Percentiles rank a stretch among this genome's conserved stretches.
Conservation (phyloP, 1,284 basidiomycete species). For the Cutaneotrichosporon spelunceum region DNA sequence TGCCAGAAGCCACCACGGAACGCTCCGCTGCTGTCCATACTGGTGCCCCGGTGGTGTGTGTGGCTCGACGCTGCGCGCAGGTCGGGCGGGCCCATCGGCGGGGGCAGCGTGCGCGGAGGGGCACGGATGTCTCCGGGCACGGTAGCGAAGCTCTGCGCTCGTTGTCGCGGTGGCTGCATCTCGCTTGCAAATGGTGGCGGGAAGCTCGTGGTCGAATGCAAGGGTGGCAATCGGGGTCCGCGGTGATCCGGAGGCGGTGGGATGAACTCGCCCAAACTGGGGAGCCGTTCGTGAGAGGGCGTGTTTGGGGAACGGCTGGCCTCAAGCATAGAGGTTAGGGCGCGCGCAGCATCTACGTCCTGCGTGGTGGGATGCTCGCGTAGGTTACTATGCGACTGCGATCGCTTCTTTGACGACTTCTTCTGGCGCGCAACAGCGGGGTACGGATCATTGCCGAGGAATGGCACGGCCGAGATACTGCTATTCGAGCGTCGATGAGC, state of each 20-base stretch:
- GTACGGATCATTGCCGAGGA: conserved; percentile 24
- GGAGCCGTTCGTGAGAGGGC: conserved; percentile 4
- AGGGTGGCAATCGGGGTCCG: conserved; percentile 14
- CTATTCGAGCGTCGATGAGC: conserved; percentile 21
- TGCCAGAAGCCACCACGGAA: conserved; percentile 23
- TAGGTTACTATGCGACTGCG: conserved; percentile 41
- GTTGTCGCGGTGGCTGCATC: conserved; percentile 20
- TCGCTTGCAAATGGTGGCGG: conserved; percentile 16
- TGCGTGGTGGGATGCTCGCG: conserved; percentile 34
- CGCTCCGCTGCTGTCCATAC: conserved; percentile 22
- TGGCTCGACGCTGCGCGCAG: conserved; percentile 10
- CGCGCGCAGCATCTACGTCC: conserved; percentile 48
- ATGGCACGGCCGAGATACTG: conserved; percentile 16
- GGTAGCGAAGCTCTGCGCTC: conserved; percentile 22
- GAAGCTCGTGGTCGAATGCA: conserved; percentile 3
- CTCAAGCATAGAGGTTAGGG: conserved; percentile 44
- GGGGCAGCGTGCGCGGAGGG: conserved; percentile 9
- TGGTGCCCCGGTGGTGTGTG: conserved; percentile 16
- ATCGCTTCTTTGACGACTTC: conserved; percentile 37
- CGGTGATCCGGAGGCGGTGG: not conserved
- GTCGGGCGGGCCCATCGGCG: conserved; percentile 7
- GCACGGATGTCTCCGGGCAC: conserved; percentile 13
- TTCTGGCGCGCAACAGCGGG: conserved; percentile 21
- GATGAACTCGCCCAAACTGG: conserved; percentile 4
- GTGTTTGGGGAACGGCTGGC: conserved; percentile 21